Evolutionary conservation across 441 rosid species (phyloP).

Genomic region (Dalechampia spathulata): DNA sequence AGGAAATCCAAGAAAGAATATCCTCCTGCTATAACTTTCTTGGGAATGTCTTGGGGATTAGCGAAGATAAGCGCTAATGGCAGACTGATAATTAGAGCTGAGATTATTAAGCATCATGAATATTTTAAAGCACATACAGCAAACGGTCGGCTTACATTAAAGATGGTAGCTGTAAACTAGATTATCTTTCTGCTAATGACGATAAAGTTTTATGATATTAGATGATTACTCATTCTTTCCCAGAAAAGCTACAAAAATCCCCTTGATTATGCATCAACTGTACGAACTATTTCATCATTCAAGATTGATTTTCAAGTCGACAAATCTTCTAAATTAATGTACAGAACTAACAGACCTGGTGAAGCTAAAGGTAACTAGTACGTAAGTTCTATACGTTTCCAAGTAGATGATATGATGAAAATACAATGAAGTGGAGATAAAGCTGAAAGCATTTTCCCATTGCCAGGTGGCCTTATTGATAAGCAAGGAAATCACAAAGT

Average conservation of each 20-base stretch:
- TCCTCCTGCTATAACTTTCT: background rate
- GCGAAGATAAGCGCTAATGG: background rate
- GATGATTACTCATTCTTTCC: too few species aligned
- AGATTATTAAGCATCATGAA: background rate
- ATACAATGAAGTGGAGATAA: background rate
- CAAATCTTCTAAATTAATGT: too few species aligned
- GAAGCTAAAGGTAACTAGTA: too few species aligned
- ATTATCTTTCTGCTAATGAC: background rate
- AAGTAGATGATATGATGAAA: too few species aligned
- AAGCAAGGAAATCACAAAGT: background rate
- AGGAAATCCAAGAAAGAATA: background rate
- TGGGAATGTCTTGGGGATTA: background rate
- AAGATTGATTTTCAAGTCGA: too few species aligned
- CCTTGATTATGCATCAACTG: too few species aligned
- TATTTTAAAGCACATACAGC: background rate
- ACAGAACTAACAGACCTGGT: too few species aligned
- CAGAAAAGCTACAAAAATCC: too few species aligned
- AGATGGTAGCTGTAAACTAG: background rate
- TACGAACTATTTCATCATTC: too few species aligned
- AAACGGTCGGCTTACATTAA: background rate
- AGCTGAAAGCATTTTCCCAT: background rate
- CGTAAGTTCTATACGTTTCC: too few species aligned
- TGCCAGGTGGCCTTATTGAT: conserved; percentile 8
- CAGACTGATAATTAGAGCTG: background rate
- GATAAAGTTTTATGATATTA: background rate